Conservation (phyloP, 148 eudicot genomes). For the Rhododendron ovatum region DNA sequence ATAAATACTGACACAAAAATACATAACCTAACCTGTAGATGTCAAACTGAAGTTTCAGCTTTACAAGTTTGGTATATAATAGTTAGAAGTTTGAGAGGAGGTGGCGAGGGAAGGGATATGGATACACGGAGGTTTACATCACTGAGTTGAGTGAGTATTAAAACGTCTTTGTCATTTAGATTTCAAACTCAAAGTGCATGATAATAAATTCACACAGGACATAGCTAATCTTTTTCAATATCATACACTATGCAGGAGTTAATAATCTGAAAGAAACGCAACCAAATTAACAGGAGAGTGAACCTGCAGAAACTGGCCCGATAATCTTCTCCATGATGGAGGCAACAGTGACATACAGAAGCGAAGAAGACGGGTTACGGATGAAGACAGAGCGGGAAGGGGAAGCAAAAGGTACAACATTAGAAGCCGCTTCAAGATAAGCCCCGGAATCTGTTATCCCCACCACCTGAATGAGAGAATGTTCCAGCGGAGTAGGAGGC, state of each 20-base stretch:
- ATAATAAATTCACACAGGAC: background rate
- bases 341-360: constrained; percentile 64
- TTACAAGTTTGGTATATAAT: background rate
- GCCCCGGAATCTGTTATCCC: constrained; percentile 77
- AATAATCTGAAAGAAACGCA: background rate
- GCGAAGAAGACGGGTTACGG: constrained; percentile 41
- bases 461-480: constrained; percentile 90
- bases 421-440: constrained; percentile 83
- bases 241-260: background rate
- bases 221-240: background rate
- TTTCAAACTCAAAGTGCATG: background rate
- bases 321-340: constrained; percentile 84
- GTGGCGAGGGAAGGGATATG: background rate
- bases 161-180: background rate
- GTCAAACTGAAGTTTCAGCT: background rate
- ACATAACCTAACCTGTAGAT: background rate
- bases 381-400: constrained; percentile 51
- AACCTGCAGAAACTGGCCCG: constrained; percentile 52
- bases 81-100: background rate
- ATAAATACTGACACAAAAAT: background rate
- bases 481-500: constrained; percentile 73
- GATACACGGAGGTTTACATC: background rate
- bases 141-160: background rate
- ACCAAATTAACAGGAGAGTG: constrained; percentile 10
- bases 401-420: constrained; percentile 56